Evolutionary conservation across 345 rosid genomes (phyloP).

Genomic region (Microcos paniculata): DNA sequence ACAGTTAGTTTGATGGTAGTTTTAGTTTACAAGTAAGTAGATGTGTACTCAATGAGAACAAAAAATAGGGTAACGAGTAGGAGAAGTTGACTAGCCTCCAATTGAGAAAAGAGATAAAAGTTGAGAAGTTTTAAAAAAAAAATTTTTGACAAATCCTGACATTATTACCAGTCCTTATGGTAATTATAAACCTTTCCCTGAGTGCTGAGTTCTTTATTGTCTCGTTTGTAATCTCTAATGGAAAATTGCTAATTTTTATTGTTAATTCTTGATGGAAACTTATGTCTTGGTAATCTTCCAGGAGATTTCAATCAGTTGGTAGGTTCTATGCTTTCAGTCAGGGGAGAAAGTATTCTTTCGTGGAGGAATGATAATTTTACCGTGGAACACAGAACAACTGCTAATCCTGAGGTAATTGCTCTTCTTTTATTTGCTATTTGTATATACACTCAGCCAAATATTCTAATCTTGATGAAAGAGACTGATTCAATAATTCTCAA

Average conservation of each 20-base stretch:
- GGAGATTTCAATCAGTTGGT: conserved; percentile 49
- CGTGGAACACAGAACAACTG: conserved; percentile 52
- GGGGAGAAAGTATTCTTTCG: conserved; percentile 70
- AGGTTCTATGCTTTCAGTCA: conserved; percentile 63
- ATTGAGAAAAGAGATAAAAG: background rate
- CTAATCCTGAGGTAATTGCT: conserved; percentile 54
- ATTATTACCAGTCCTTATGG: background rate
- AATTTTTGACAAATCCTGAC: background rate
- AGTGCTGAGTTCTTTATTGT: background rate
- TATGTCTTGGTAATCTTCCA: conserved; percentile 26
- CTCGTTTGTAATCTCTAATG: background rate
- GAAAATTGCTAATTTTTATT: background rate
- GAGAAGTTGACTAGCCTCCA: background rate
- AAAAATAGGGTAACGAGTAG: background rate
- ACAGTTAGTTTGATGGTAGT: background rate
- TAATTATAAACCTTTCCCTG: background rate
- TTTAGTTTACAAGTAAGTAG: background rate
- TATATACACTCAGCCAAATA: background rate
- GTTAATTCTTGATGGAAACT: conserved; percentile 3
- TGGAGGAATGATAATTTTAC: conserved; percentile 71
- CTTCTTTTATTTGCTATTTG: background rate
- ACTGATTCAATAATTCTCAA: background rate
- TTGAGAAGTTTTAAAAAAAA: background rate
- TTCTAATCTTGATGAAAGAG: background rate
- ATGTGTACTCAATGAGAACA: background rate